phyloP scores from a whole-genome alignment of 1,284 basidiomycete genomes.

The Neonothopanus nambi region DNA sequence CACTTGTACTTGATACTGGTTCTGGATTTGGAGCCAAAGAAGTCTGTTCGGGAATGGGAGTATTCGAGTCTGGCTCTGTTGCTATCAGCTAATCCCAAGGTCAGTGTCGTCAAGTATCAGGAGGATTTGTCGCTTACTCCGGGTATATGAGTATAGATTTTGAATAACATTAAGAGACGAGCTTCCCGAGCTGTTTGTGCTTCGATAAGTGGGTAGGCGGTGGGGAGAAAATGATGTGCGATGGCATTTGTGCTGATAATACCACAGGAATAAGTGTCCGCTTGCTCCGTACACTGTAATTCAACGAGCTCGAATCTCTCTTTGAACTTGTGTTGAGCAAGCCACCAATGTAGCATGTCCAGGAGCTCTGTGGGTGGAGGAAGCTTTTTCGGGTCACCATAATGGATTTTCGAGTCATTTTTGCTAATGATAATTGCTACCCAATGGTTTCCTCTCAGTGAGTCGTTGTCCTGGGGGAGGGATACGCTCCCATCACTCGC shows the following conservation, averaged over 20 bases:
- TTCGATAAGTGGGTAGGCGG: not conserved
- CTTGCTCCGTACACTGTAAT: not conserved
- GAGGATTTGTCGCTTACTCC: no score
- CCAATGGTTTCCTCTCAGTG: constrained; percentile 1
- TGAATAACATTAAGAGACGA: not conserved
- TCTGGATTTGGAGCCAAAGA: no score
- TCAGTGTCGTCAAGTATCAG: not conserved
- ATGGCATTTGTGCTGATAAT: not conserved
- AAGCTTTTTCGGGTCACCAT: not conserved
- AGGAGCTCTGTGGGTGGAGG: not conserved
- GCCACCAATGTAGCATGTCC: not conserved
- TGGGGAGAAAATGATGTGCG: not conserved
- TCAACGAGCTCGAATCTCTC: not conserved
- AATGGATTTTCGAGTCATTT: not conserved
- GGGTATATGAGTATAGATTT: not conserved
- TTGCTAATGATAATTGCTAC: not conserved
- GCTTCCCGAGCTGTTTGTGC: not conserved
- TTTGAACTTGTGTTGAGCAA: not conserved
- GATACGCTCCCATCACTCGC: not conserved
- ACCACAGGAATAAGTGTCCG: not conserved
- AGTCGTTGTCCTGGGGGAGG: not conserved
- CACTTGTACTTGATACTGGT: no score
- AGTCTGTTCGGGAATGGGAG: no score
- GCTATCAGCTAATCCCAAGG: not conserved
- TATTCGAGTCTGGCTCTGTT: not conserved